Conservation (phyloP, 108 stramenopile genomes). For the Skeletonema potamos region DNA sequence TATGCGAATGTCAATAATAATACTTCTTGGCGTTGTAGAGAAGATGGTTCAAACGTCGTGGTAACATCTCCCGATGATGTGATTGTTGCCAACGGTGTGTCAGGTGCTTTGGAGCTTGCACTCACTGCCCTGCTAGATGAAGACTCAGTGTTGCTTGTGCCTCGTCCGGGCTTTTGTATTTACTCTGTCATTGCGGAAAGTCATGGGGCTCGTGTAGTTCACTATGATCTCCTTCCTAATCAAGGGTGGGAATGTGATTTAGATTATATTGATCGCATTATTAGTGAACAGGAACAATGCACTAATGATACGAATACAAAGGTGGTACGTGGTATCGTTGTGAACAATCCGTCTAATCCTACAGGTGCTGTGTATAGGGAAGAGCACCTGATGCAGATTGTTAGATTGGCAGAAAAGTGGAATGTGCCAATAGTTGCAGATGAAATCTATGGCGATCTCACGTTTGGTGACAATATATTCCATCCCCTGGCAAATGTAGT, state of each 20-base stretch:
- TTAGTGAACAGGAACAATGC: conserved; percentile 10
- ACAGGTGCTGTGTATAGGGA: conserved; percentile 89
- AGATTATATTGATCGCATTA: conserved; percentile 65
- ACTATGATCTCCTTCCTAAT: conserved; percentile 78
- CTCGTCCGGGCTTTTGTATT: conserved; percentile 89
- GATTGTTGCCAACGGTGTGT: conserved; percentile 89
- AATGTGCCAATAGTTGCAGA: conserved; percentile 84
- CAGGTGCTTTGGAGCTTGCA: conserved; percentile 86
- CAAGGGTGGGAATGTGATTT: conserved; percentile 87
- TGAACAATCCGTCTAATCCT: conserved; percentile 95
- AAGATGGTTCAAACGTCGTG: neutral
- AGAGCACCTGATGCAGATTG: conserved; percentile 64
- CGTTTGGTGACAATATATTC: conserved; percentile 63
- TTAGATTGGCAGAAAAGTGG: conserved; percentile 64
- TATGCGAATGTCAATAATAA: conserved; percentile 21
- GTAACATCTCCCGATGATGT: conserved; percentile 75
- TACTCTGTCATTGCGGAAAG: conserved; percentile 90
- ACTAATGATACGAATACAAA: neutral
- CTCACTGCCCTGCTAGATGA: conserved; percentile 72
- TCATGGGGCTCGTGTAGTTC: conserved; percentile 73
- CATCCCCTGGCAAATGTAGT: conserved; percentile 74
- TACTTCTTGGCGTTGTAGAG: neutral
- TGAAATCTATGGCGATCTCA: conserved; percentile 93
- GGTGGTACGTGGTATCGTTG: conserved; percentile 73
- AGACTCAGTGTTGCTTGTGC: conserved; percentile 79